Conservation (phyloP, 1,284 basidiomycete genomes). For the Baeospora myosura region DNA sequence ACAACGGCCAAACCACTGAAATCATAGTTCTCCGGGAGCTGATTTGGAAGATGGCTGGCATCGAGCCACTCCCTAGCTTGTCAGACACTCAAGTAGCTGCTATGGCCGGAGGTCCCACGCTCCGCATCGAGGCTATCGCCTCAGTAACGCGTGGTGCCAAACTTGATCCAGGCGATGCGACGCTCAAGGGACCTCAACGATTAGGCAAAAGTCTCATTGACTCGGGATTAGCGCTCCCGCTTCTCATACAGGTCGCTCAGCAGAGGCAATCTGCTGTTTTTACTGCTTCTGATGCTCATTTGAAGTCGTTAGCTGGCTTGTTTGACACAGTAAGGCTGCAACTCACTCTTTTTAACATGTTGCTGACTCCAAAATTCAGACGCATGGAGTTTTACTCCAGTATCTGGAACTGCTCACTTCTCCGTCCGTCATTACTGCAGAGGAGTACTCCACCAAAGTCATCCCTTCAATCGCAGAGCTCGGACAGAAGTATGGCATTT, state of each 20-base stretch:
- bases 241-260: constrained; percentile 84
- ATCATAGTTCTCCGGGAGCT: constrained; percentile 88
- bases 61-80: constrained; percentile 84
- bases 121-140: constrained; percentile 82
- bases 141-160: constrained; percentile 64
- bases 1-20: constrained; percentile 79
- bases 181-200: constrained; percentile 56
- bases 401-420: constrained; percentile 69
- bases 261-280: constrained; percentile 79
- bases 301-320: constrained; percentile 80
- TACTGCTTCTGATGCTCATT: constrained; percentile 60
- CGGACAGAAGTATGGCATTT: constrained; percentile 68
- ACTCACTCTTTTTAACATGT: neutral
- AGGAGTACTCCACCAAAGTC: constrained; percentile 60
- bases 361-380: constrained; percentile 33
- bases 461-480: constrained; percentile 70
- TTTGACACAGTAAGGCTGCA: constrained; percentile 73
- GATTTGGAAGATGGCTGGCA: constrained; percentile 92
- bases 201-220: constrained; percentile 69
- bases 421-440: constrained; percentile 46
- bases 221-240: constrained; percentile 67
- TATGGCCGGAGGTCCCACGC: constrained; percentile 83
- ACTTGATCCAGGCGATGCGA: constrained; percentile 54
- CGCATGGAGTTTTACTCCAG: constrained; percentile 70
- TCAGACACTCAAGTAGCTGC: constrained; percentile 84